Base-by-base conservation (phyloP, 805 yeast species). In the Metschnikowia vanudenii region DNA sequence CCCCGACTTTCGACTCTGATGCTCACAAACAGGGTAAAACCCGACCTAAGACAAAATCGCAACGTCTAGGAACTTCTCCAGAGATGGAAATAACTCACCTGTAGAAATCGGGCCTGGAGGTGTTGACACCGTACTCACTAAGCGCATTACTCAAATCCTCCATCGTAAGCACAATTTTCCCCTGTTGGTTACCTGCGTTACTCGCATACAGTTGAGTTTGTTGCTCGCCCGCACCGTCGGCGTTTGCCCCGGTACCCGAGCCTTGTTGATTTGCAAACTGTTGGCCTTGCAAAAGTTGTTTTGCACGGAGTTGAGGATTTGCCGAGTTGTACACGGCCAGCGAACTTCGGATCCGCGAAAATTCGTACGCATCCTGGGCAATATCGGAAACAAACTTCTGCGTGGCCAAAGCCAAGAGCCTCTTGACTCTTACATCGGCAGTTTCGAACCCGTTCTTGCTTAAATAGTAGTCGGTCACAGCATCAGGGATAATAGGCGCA, bases 321-420 rank as follows among this genome's bases (percentile, higher is more conserved):
- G 87, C 76, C 4, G 96, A 81, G 57, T 85, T 84, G 58, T 87
- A 83, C n/a, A 91, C 95, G 0, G 96, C 82, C 11, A 89, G 81
- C 4, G 88, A 74, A n/a, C 94, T 88, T 52, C 98, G 78, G 54
- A 94, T 94, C 50, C 98, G 74, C 8, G 96, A 87, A 62, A 89
- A 91, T 63, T 94, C 99, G 62, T 89, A 94, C 0, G 99, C 97
- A 61, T 94, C 98, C 13, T 90, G 88, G 1, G 99, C 97, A 26
- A 94, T 84, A 63, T 94, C 99, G 50, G 91, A 82, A 22, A 94
- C 79, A 63, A 94, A 94, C 62, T 94, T 94, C 60, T 95, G 99
- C 0, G 99, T 94, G 1, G 99, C 98, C 46, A 94, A 72, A 0
- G 98, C 97, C 40, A 94, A 72, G 31, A 94, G 70, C 44, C 98